Evolutionary conservation across 306 rosid species (phyloP), one percentile per base, ranked within the genome.

Genomic region (Quillaja saponaria): DNA sequence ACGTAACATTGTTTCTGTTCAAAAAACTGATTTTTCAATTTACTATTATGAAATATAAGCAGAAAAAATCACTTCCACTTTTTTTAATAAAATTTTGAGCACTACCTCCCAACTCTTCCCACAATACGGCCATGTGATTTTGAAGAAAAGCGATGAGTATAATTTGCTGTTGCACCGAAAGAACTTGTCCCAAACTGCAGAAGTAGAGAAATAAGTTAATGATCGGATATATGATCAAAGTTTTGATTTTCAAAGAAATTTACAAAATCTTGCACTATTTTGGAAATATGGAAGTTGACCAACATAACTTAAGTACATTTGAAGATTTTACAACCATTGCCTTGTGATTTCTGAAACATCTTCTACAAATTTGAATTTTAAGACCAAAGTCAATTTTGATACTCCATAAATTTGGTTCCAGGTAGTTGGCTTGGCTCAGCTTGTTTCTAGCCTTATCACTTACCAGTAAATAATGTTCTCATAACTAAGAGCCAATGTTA

Each of bases 31-130:
- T 69, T 28, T 25, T 49, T 45, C 52, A 14, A 34, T 6, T 16
- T 25, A 28, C 38, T 6, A 17, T 18, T 15, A 61, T 33, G 61
- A 25, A 18, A 55, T 65, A 41, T 31, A 38, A 45, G 59, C 41
- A 6, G 38, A 45, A 57, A 58, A 62, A 16, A 51, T 48, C 11
- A 47, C 45, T 49, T 52, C 8, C 10, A 37, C 37, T 55, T 20
- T 72, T 57, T 62, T 44, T 15, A 35, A 61, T 62, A 34, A 78
- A 61, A 61, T 55, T 55, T 45, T 63, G 6, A 59, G 39, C 41
- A 25, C 66, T 80, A 92, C 99, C 99, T 92, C 77, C 99, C 99
- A 61, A 92, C 41, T 81, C 78, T 89, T 49, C 96, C 99, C 8
- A 64, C 79, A 57, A 92, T 58, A 61, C 92, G 84, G 48, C 96